Evolutionary conservation across 2,329 filamentous ascomycete genomes (phyloP).

Genomic region (Penicillium brasilianum): DNA sequence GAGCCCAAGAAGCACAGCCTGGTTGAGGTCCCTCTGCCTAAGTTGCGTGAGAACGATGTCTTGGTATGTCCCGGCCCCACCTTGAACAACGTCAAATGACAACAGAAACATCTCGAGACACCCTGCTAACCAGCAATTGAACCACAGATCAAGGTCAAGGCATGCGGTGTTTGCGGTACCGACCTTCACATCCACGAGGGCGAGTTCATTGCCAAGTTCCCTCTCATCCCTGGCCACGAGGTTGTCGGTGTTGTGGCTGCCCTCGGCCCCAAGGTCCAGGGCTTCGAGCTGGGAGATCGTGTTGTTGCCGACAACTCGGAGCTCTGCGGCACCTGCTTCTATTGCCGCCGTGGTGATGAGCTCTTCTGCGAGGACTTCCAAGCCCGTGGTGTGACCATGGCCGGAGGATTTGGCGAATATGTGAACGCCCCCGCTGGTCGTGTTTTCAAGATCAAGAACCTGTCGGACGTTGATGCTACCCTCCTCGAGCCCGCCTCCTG

Average conservation of each 20-base stretch:
- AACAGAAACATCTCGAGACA: not conserved
- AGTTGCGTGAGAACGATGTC: slow-evolving; percentile 25
- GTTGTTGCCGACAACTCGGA: slow-evolving; percentile 62
- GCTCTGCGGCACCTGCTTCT: slow-evolving; percentile 73
- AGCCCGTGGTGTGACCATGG: slow-evolving; percentile 63
- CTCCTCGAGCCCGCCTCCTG: slow-evolving; percentile 73
- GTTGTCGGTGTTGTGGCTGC: slow-evolving; percentile 68
- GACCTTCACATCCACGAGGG: slow-evolving; percentile 64
- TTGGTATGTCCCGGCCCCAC: slow-evolving; percentile 12
- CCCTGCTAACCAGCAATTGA: not conserved
- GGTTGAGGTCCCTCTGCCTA: slow-evolving; percentile 22
- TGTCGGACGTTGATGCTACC: slow-evolving; percentile 70
- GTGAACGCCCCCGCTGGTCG: slow-evolving; percentile 59
- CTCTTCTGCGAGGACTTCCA: slow-evolving; percentile 72
- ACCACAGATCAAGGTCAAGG: slow-evolving; percentile 62
- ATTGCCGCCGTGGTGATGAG: slow-evolving; percentile 70
- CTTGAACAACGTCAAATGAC: not conserved
- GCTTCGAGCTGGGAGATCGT: slow-evolving; percentile 65
- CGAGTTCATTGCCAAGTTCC: slow-evolving; percentile 68
- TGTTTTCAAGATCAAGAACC: slow-evolving; percentile 71
- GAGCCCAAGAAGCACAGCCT: slow-evolving; percentile 19
- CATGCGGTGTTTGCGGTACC: slow-evolving; percentile 66
- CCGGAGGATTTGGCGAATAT: slow-evolving; percentile 76
- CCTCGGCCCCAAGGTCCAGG: slow-evolving; percentile 62
- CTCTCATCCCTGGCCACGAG: slow-evolving; percentile 70